These are phyloP conservation scores for Pseudogymnoascus verrucosus DNA, from an alignment of 2,329 filamentous ascomycete species.

Conservation along the genomic window DNA sequence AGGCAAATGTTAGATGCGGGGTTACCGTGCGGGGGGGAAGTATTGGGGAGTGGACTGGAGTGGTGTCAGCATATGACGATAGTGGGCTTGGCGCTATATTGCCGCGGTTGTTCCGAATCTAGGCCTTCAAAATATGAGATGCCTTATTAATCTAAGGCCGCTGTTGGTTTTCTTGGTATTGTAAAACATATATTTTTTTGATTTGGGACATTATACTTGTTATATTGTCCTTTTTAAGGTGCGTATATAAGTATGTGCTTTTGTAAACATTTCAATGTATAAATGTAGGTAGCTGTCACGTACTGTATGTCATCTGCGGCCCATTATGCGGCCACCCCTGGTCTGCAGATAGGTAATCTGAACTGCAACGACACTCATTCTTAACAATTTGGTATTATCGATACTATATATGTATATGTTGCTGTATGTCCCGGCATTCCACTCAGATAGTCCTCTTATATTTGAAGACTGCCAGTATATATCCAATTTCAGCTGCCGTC, in stretches of 20 bases:
- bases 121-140: not conserved
- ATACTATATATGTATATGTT: not conserved
- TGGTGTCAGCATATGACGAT: slow-evolving; percentile 1
- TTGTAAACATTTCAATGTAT: not conserved
- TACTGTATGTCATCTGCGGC: not conserved
- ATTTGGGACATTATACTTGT: not conserved
- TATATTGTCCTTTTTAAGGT: not conserved
- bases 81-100: not conserved
- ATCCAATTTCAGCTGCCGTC: not conserved
- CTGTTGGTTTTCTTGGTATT: not conserved
- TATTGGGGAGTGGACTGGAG: not conserved
- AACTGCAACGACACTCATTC: not conserved
- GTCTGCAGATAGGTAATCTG: not conserved
- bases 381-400: slow-evolving; percentile 7
- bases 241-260: not conserved
- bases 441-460: not conserved
- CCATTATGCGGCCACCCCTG: slow-evolving; percentile 3
- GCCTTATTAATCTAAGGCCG: not conserved
- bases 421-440: not conserved
- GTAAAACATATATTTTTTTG: not conserved
- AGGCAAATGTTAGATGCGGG: not conserved
- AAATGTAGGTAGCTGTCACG: not conserved
- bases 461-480: not conserved
- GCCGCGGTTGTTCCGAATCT: slow-evolving; percentile 1
- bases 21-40: not conserved